A percentile compares a stretch with the other conserved stretches of the same genome.
These are phyloP conservation scores for Colletotrichum sp. DNA, from an alignment of 2,329 filamentous ascomycete species.

Conservation along the genomic window DNA sequence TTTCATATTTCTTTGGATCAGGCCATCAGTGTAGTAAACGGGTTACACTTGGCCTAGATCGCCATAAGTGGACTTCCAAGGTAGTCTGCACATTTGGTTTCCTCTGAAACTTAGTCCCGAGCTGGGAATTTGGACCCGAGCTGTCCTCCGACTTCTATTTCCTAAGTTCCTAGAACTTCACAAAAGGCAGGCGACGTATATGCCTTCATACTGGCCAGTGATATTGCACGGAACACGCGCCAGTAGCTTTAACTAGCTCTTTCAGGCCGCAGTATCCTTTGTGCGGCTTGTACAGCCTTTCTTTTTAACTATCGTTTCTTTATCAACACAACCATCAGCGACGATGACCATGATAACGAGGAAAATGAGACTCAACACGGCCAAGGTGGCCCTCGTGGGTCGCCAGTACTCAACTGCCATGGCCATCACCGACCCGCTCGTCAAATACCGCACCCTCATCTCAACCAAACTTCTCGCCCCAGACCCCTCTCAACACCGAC, in stretches of 20 bases:
- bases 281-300: neutral
- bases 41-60: neutral
- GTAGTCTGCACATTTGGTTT: neutral
- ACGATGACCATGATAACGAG: neutral
- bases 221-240: neutral
- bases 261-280: neutral
- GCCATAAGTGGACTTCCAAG: neutral
- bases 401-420: conserved; percentile 51
- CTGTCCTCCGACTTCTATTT: neutral
- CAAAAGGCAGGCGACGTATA: neutral
- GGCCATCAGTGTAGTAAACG: neutral
- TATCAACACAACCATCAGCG: neutral
- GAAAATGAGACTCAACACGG: conserved; percentile 24
- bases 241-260: neutral
- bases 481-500: conserved; percentile 74
- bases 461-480: conserved; percentile 70
- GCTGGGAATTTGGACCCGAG: neutral
- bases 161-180: neutral
- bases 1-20: neutral
- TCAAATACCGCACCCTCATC: conserved; percentile 76
- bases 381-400: neutral
- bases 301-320: neutral
- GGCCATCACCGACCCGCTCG: conserved; percentile 73
- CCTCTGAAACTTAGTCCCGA: neutral
- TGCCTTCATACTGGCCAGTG: neutral